Evolutionary conservation across 371 early-diverging fungal genomes (phyloP).

Genomic region (Haplosporangium sp.): DNA sequence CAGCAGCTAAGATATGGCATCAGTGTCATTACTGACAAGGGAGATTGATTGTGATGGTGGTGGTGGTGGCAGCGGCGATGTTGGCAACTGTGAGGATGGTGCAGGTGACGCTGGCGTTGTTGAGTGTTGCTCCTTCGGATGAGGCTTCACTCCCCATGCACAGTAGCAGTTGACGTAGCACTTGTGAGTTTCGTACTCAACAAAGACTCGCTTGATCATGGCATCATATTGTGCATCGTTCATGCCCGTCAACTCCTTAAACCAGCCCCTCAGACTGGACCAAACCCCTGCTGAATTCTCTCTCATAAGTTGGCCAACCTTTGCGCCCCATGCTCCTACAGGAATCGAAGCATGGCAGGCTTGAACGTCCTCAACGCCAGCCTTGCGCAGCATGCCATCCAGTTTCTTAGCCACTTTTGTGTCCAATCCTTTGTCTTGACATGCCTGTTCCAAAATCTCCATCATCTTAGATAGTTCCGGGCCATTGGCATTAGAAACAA

Average conservation of each 20-base stretch:
- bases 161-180: conserved; percentile 54
- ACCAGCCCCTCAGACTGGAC: conserved; percentile 44
- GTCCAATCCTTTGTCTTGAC: conserved; percentile 58
- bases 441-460: conserved; percentile 36
- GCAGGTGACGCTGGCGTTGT: conserved; percentile 2
- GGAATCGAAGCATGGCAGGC: conserved; percentile 44
- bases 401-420: conserved; percentile 60
- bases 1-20: neutral
- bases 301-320: conserved; percentile 51
- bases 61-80: neutral
- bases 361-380: conserved; percentile 50
- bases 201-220: conserved; percentile 38
- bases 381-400: conserved; percentile 40
- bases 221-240: conserved; percentile 46
- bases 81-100: neutral
- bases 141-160: conserved; percentile 52
- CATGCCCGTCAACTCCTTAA: conserved; percentile 42
- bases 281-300: conserved; percentile 47
- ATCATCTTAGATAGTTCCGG: conserved; percentile 37
- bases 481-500: conserved; percentile 37
- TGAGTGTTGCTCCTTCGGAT: conserved; percentile 15
- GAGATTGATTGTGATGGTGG: neutral
- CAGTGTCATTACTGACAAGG: neutral
- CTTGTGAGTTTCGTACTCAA: conserved; percentile 42
- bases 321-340: conserved; percentile 52